Base-by-base conservation (phyloP, 148 eudicot species). In the Agrostemma githago region DNA sequence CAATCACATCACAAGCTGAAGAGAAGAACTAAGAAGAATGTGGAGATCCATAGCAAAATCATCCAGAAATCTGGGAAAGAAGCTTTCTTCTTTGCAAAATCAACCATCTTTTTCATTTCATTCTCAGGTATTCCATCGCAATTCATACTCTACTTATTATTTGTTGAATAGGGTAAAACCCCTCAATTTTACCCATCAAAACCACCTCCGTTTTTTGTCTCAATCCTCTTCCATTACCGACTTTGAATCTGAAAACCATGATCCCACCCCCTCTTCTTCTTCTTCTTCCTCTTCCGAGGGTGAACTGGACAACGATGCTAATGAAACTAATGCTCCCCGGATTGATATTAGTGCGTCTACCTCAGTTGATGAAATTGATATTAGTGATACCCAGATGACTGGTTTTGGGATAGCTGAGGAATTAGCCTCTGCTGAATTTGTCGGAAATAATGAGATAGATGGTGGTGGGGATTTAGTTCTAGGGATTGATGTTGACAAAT, bases 1-100 rank as follows among this genome's bases (percentile, higher is more conserved):
- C 34, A 26, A 26, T 26, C 34, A 26, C 34, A 26, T 26, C 34
- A 26, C 34, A 26, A 26, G 34, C 34, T 26, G 34, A 26, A 26
- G 34, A 26, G 34, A 26, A 26, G 34, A 26, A 26, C 34, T 26
- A 26, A 26, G 34, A 26, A 68, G 71, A 39, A 87, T 83, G 90
- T 82, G 86, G 90, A 85, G 85, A 74, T 83, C 86, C 69, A 64
- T 80, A 16, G 72, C 65, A 8, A 61, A 76, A 75, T 72, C 77
- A 73, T 78, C 78, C 68, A 81, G 65, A 67, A 70, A n/a, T 38
- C 43, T 73, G 20, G 78, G 74, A 8, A 39, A 60, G 69, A 81
- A 66, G 69, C 62, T 77, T 51, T 8, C 19, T 16, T 71, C 76
- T 44, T 12, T 39, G 37, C 78, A 66, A 72, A 67, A 6, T 66